A percentile compares a stretch with the other conserved stretches of the same genome.
Evolutionary conservation across 169 alveolate species (phyloP).

Genomic region (Plasmodium billcollinsi): DNA sequence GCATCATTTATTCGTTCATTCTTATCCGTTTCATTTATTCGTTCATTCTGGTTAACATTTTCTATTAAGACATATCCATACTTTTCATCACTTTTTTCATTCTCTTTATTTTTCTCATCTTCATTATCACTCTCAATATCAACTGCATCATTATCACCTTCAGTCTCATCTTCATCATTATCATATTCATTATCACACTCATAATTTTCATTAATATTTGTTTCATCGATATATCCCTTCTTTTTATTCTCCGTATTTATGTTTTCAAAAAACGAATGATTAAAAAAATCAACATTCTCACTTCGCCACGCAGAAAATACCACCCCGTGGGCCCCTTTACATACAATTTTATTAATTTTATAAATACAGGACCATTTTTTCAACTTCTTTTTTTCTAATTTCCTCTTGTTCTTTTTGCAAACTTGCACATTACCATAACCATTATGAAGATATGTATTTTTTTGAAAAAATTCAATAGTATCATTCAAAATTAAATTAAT

Average conservation of each 20-base stretch:
- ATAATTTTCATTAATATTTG: background rate
- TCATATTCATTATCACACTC: background rate
- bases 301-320: constrained; percentile 61
- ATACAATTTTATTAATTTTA: constrained; percentile 37
- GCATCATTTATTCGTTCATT: background rate
- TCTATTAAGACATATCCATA: background rate
- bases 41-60: background rate
- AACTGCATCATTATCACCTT: background rate
- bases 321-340: constrained; percentile 73
- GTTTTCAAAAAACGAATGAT: background rate
- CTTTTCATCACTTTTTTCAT: background rate
- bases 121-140: constrained; percentile 8
- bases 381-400: constrained; percentile 24
- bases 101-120: constrained; percentile 4
- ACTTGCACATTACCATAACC: constrained; percentile 47
- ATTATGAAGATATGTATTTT: constrained; percentile 38
- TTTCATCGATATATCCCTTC: background rate
- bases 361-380: constrained; percentile 59
- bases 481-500: constrained; percentile 46
- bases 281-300: constrained; percentile 4
- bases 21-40: background rate
- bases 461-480: constrained; percentile 33
- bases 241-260: background rate
- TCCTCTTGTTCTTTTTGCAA: constrained; percentile 18
- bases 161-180: constrained; percentile 6